Percentiles rank a stretch among this genome's conserved stretches.
Conservation (phyloP, 73 alveolate genomes). For the Blepharisma japonicum region DNA sequence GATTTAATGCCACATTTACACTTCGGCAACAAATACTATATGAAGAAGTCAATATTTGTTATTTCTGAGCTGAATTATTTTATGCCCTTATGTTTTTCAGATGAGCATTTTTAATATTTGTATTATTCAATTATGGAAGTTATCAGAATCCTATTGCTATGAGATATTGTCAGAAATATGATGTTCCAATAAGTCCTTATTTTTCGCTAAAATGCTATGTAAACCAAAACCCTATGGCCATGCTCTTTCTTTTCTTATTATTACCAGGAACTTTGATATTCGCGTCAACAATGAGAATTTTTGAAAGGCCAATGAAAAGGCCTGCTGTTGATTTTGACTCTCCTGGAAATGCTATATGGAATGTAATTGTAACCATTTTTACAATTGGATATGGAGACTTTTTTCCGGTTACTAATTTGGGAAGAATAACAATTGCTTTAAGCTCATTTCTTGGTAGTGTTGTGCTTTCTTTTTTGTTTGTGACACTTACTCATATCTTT, state of each 20-base stretch:
- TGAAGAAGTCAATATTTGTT: not conserved
- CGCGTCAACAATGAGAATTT: not conserved
- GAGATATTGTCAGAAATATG: not conserved
- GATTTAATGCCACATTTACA: not conserved
- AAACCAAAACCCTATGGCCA: slow-evolving; percentile 5
- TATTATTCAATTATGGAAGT: slow-evolving; percentile 1
- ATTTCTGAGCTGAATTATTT: not conserved
- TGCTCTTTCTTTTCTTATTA: slow-evolving; percentile 3
- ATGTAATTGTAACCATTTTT: not conserved
- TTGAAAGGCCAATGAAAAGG: slow-evolving; percentile 11
- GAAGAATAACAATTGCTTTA: not conserved
- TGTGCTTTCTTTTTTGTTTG: not conserved
- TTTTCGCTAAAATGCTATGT: slow-evolving; percentile 17
- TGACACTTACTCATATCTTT: not conserved
- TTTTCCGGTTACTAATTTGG: not conserved
- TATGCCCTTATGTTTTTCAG: not conserved
- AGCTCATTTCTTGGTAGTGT: slow-evolving; percentile 6
- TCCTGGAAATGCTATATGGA: not conserved
- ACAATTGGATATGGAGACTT: slow-evolving; percentile 16
- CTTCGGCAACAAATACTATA: slow-evolving; percentile 6
- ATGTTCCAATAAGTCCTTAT: not conserved
- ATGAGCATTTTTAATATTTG: not conserved
- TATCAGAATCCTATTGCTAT: not conserved
- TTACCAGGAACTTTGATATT: slow-evolving; percentile 1
- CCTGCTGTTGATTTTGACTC: not conserved